Percentiles rank a stretch among this genome's conserved stretches.
phyloP scores from a whole-genome alignment of 2,329 filamentous ascomycete species.

The Trichoderma sp. region DNA sequence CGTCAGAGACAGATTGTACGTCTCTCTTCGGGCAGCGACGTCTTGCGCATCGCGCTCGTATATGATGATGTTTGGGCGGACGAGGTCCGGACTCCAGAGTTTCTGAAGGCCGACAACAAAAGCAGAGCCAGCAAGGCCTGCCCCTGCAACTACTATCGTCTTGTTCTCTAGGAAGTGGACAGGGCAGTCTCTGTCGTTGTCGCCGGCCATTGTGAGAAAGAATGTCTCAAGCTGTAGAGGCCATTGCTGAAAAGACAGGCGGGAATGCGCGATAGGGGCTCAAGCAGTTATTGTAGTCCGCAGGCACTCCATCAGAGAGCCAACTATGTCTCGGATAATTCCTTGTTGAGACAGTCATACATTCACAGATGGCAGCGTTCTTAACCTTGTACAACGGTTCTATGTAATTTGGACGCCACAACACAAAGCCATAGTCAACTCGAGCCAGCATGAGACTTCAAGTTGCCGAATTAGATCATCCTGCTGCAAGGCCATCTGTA shows the following conservation, averaged over 20 bases:
- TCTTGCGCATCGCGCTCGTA: conserved; percentile 43
- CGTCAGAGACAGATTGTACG: conserved; percentile 42
- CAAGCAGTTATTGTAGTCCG: not conserved
- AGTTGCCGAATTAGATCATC: not conserved
- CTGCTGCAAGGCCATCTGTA: not conserved
- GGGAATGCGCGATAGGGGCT: not conserved
- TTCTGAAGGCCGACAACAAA: conserved; percentile 44
- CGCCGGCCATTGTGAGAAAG: not conserved
- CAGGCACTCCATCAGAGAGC: not conserved
- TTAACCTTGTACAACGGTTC: not conserved
- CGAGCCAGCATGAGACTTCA: not conserved
- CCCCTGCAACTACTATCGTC: conserved; percentile 44
- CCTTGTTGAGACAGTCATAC: not conserved
- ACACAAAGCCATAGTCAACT: not conserved
- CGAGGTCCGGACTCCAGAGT: conserved; percentile 38
- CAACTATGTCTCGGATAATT: not conserved
- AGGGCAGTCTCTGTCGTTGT: conserved; percentile 28
- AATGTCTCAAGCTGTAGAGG: not conserved
- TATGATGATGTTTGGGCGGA: conserved; percentile 39
- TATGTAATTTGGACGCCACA: not conserved
- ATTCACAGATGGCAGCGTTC: not conserved
- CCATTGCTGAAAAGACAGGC: not conserved
- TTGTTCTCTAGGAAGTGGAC: conserved; percentile 40
- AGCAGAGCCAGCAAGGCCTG: conserved; percentile 44
- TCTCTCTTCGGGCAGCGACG: conserved; percentile 34